Percentiles rank a stretch among this genome's conserved stretches.
phyloP scores from a whole-genome alignment of 2,329 filamentous ascomycete genomes.

The Falciphora oryzae region DNA sequence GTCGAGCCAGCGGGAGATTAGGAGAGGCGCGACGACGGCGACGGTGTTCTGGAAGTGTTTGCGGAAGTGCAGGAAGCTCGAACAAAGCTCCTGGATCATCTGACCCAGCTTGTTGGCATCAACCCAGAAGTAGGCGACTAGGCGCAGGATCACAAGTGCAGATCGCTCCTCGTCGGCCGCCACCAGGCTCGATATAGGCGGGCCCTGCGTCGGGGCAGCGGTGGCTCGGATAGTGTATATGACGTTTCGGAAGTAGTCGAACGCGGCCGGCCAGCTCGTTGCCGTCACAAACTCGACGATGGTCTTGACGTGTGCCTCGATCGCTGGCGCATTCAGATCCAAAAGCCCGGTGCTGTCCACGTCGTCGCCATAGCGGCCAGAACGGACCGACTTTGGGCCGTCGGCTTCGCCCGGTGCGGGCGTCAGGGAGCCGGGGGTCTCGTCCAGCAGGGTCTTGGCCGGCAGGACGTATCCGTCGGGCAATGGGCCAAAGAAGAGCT shows the following conservation, averaged over 20 bases:
- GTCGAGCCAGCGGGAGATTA: slow-evolving; percentile 62
- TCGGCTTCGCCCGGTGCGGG: neutral
- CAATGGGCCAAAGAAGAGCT: slow-evolving; percentile 51
- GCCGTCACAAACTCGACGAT: slow-evolving; percentile 61
- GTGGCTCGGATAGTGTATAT: slow-evolving; percentile 44
- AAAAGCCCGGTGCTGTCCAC: slow-evolving; percentile 27
- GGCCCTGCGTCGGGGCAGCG: slow-evolving; percentile 25
- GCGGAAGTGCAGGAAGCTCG: slow-evolving; percentile 60
- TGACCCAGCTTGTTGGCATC: slow-evolving; percentile 55
- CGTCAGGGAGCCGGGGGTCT: slow-evolving; percentile 26
- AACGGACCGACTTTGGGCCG: slow-evolving; percentile 8
- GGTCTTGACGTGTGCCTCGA: slow-evolving; percentile 49
- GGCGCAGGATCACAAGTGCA: slow-evolving; percentile 49
- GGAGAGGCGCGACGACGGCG: slow-evolving; percentile 54
- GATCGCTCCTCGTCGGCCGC: slow-evolving; percentile 44
- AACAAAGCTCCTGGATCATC: slow-evolving; percentile 60
- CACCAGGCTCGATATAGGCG: slow-evolving; percentile 29
- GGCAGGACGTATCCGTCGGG: slow-evolving; percentile 52
- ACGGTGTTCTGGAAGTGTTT: slow-evolving; percentile 59
- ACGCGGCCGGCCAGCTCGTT: slow-evolving; percentile 55
- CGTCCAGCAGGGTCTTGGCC: slow-evolving; percentile 51
- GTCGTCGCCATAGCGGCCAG: slow-evolving; percentile 24
- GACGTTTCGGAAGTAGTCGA: slow-evolving; percentile 51
- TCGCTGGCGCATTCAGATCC: slow-evolving; percentile 33
- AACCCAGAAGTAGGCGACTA: slow-evolving; percentile 60